These are phyloP conservation scores for Fusarium miscanthi DNA, from an alignment of 2,329 filamentous ascomycete genomes.

Conservation along the genomic window DNA sequence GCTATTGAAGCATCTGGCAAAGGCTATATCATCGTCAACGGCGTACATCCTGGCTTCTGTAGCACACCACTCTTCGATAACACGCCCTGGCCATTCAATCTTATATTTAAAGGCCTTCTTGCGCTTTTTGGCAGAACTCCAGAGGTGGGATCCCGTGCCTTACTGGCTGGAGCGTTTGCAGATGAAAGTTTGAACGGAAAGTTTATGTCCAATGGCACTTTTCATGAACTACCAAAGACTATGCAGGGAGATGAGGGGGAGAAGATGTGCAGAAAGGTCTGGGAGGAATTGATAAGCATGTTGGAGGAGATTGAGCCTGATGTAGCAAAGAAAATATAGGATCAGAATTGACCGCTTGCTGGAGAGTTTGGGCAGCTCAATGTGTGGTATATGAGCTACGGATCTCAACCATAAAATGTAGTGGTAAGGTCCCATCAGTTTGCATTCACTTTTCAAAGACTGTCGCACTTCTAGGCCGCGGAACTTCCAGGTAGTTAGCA, in stretches of 20 bases:
- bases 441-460: neutral
- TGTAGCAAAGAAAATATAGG: constrained; percentile 49
- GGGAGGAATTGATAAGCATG: constrained; percentile 55
- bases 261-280: constrained; percentile 52
- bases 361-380: neutral
- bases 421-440: neutral
- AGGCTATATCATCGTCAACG: constrained; percentile 53
- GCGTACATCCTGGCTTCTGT: constrained; percentile 56
- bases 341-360: neutral
- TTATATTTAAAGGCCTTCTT: constrained; percentile 26
- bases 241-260: constrained; percentile 52
- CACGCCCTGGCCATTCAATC: constrained; percentile 45
- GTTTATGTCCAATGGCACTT: constrained; percentile 52
- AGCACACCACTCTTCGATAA: constrained; percentile 53
- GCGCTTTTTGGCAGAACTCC: constrained; percentile 50
- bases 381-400: neutral
- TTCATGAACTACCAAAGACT: constrained; percentile 37
- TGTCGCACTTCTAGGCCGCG: too few species aligned
- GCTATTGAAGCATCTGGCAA: constrained; percentile 46
- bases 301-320: constrained; percentile 57
- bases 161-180: constrained; percentile 53
- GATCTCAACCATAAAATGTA: neutral
- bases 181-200: constrained; percentile 54
- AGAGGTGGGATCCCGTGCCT: constrained; percentile 54
- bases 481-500: neutral